These are phyloP conservation scores for Macrolepiota dolichaula DNA, from an alignment of 768 basidiomycete genomes.

Conservation along the genomic window DNA sequence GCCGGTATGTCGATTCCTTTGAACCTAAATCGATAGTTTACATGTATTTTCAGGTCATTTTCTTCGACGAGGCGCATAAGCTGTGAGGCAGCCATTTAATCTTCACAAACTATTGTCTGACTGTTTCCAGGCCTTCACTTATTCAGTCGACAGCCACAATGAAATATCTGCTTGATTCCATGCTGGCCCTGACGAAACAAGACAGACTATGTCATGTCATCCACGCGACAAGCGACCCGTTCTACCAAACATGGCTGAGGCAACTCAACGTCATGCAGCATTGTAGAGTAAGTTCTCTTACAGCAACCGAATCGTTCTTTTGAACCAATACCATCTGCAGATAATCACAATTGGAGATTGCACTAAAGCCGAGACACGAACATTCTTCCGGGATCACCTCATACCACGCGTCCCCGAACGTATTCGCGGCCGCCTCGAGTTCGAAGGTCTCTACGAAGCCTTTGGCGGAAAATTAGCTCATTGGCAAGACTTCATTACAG, in stretches of 20 bases:
- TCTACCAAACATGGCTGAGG: constrained; percentile 81
- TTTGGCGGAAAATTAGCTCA: constrained; percentile 86
- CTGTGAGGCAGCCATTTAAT: constrained; percentile 41
- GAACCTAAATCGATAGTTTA: not conserved
- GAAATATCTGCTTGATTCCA: constrained; percentile 82
- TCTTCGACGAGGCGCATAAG: constrained; percentile 86
- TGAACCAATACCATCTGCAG: constrained; percentile 24
- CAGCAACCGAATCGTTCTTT: constrained; percentile 18
- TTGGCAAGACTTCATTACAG: constrained; percentile 76
- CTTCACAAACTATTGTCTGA: not conserved
- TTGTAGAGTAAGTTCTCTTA: constrained; percentile 55
- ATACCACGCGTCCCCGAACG: constrained; percentile 69
- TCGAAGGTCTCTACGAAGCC: constrained; percentile 71
- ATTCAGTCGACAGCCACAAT: constrained; percentile 78
- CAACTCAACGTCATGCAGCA: constrained; percentile 80
- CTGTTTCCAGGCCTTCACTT: constrained; percentile 52
- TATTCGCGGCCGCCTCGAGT: constrained; percentile 51
- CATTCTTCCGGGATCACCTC: constrained; percentile 63
- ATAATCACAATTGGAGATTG: constrained; percentile 82
- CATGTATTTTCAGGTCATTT: constrained; percentile 43
- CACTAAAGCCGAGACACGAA: constrained; percentile 64
- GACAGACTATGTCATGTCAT: constrained; percentile 82
- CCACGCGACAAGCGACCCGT: constrained; percentile 80
- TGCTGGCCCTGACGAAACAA: constrained; percentile 86
- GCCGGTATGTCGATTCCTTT: constrained; percentile 40